Evolutionary conservation across 108 stramenopile genomes (phyloP).

Genomic region (Aureococcus anophagefferens): DNA sequence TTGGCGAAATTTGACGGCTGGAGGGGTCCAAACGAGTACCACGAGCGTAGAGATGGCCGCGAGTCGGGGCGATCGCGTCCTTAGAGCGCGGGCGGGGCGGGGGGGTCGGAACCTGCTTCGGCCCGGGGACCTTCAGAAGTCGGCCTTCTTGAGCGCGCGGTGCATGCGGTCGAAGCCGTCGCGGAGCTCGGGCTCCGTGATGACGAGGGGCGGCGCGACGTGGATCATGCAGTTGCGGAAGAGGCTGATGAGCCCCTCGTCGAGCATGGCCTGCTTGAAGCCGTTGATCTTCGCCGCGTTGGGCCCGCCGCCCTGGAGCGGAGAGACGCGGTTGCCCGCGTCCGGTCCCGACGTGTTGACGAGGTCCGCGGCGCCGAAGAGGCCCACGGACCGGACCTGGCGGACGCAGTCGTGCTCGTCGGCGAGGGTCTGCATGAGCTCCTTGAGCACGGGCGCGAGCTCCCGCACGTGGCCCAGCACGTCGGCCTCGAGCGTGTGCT

Average conservation of each 20-base stretch:
- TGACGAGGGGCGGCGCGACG: slow-evolving; percentile 52
- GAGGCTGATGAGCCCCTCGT: slow-evolving; percentile 47
- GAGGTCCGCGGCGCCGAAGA: slow-evolving; percentile 54
- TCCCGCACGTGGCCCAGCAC: slow-evolving; percentile 34
- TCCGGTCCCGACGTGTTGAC: slow-evolving; percentile 20
- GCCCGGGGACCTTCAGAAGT: too few relatives aligned
- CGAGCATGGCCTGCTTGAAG: slow-evolving; percentile 34
- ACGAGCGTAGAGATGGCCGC: too few relatives aligned
- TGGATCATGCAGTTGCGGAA: slow-evolving; percentile 54
- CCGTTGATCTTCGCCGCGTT: slow-evolving; percentile 44
- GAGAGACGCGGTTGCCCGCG: neutral
- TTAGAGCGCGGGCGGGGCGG: too few relatives aligned
- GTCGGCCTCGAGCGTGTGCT: slow-evolving; percentile 32
- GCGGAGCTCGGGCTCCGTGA: slow-evolving; percentile 41
- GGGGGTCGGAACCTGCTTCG: too few relatives aligned
- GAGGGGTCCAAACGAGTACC: too few relatives aligned
- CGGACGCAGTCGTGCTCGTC: slow-evolving; percentile 45
- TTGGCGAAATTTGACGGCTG: too few relatives aligned
- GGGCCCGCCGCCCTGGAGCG: slow-evolving; percentile 27
- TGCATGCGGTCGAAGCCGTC: slow-evolving; percentile 54
- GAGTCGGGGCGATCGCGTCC: too few relatives aligned
- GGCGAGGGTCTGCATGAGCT: slow-evolving; percentile 31
- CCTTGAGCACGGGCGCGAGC: slow-evolving; percentile 46
- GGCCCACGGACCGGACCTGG: slow-evolving; percentile 47
- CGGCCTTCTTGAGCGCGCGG: slow-evolving; percentile 16